Evolutionary conservation across 768 basidiomycete species (phyloP).

Genomic region (Boletales sp.): DNA sequence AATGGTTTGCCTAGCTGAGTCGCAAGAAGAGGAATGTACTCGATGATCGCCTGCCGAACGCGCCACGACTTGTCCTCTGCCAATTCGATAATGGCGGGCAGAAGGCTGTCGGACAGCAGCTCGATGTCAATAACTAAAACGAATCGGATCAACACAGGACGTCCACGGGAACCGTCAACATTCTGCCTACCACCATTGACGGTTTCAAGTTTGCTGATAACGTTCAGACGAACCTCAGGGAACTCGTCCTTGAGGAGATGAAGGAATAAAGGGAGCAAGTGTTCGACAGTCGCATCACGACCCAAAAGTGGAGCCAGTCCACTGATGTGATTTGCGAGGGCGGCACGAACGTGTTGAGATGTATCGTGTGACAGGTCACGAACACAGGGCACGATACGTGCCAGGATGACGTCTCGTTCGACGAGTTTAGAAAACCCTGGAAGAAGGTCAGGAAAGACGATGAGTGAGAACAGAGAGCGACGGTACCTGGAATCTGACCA

Average conservation of each 20-base stretch:
- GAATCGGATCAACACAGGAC: slow-evolving; percentile 8
- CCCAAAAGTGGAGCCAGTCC: slow-evolving; percentile 94
- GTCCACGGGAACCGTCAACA: background rate
- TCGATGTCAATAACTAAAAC: slow-evolving; percentile 93
- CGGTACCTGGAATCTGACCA: slow-evolving; percentile 91
- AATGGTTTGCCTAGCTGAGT: slow-evolving; percentile 96
- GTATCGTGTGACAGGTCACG: slow-evolving; percentile 89
- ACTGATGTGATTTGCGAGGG: slow-evolving; percentile 92
- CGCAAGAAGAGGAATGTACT: slow-evolving; percentile 97
- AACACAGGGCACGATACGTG: slow-evolving; percentile 91
- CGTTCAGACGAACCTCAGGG: slow-evolving; percentile 94
- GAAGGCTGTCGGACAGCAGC: slow-evolving; percentile 86
- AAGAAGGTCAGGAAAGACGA: slow-evolving; percentile 5
- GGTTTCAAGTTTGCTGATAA: slow-evolving; percentile 97
- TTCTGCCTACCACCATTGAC: slow-evolving; percentile 77
- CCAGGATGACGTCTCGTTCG: slow-evolving; percentile 90
- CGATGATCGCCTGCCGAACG: slow-evolving; percentile 98
- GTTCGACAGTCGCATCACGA: slow-evolving; percentile 91
- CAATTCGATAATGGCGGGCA: slow-evolving; percentile 96
- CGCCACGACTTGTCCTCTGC: slow-evolving; percentile 99
- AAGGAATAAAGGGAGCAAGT: slow-evolving; percentile 94
- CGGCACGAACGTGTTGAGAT: slow-evolving; percentile 96
- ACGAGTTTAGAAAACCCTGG: slow-evolving; percentile 91
- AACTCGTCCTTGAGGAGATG: slow-evolving; percentile 98
- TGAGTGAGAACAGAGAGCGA: background rate